Percentiles rank a stretch among this genome's conserved stretches.
These are phyloP conservation scores for Cryptosporidium andersoni DNA, from an alignment of 169 alveolate genomes.

Conservation along the genomic window DNA sequence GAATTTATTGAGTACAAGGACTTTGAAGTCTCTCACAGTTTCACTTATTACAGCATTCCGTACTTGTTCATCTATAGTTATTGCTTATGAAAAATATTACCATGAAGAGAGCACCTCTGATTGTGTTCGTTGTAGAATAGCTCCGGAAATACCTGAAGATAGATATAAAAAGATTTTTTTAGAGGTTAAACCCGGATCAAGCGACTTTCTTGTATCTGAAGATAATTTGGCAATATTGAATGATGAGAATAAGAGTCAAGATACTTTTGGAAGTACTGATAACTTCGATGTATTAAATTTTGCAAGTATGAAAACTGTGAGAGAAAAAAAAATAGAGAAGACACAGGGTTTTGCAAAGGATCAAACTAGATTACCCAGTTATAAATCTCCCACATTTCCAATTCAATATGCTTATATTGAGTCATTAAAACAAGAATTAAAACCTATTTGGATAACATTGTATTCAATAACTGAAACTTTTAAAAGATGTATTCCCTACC, in stretches of 20 bases:
- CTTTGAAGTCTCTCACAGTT: constrained; percentile 1
- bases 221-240: background rate
- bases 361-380: background rate
- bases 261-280: background rate
- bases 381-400: background rate
- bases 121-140: background rate
- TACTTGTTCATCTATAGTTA: constrained; percentile 20
- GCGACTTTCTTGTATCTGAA: background rate
- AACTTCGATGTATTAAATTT: too few relatives aligned
- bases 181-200: background rate
- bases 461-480: constrained; percentile 23
- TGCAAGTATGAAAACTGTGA: too few relatives aligned
- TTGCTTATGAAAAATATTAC: constrained; percentile 22
- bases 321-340: background rate
- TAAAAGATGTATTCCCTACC: constrained; percentile 22
- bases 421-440: constrained; percentile 11
- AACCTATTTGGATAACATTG: constrained; percentile 5
- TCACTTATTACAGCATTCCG: constrained; percentile 34
- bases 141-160: background rate
- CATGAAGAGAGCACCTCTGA: constrained; percentile 6
- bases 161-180: constrained; percentile 1
- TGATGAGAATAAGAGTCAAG: background rate
- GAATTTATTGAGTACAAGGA: background rate
- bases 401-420: background rate
- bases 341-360: background rate